Percentiles rank a stretch among this genome's conserved stretches.
Conservation (phyloP, 2,329 filamentous ascomycete genomes). For the Tolypocladium tundrense region DNA sequence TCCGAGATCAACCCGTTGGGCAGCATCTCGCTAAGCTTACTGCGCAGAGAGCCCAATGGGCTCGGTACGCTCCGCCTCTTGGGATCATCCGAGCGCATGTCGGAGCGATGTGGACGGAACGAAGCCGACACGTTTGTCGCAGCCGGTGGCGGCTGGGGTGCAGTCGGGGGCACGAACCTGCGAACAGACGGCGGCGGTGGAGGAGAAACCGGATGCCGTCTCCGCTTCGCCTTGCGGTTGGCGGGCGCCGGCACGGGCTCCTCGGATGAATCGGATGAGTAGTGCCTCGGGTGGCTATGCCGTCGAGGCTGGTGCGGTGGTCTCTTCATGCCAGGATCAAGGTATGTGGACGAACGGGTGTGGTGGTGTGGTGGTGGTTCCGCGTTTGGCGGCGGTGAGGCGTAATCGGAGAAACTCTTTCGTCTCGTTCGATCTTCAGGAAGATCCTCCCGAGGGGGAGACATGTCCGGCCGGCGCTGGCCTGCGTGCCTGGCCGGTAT, state of each 20-base stretch:
- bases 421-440: constrained; percentile 32
- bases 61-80: constrained; percentile 24
- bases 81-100: constrained; percentile 24
- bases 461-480: constrained; percentile 20
- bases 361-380: constrained; percentile 15
- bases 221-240: constrained; percentile 14
- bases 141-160: constrained; percentile 17
- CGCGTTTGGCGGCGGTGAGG: constrained; percentile 25
- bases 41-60: constrained; percentile 27
- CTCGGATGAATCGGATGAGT: constrained; percentile 30
- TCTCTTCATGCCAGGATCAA: constrained; percentile 22
- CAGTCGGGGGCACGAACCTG: constrained; percentile 19
- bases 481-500: constrained; percentile 25
- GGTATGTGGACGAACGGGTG: constrained; percentile 17
- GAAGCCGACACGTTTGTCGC: constrained; percentile 11
- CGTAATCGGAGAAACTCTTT: constrained; percentile 42
- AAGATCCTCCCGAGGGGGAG: constrained; percentile 25
- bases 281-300: constrained; percentile 39
- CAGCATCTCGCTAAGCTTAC: constrained; percentile 35
- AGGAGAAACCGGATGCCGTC: constrained; percentile 15
- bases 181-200: constrained; percentile 20
- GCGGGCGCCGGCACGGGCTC: constrained; percentile 16
- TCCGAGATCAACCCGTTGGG: constrained; percentile 24
- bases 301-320: constrained; percentile 25
- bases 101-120: constrained; percentile 22